A percentile compares a stretch with the other conserved stretches of the same genome.
These are phyloP conservation scores for Xylaria sp. DNA, from an alignment of 2,329 filamentous ascomycete genomes.

Conservation along the genomic window DNA sequence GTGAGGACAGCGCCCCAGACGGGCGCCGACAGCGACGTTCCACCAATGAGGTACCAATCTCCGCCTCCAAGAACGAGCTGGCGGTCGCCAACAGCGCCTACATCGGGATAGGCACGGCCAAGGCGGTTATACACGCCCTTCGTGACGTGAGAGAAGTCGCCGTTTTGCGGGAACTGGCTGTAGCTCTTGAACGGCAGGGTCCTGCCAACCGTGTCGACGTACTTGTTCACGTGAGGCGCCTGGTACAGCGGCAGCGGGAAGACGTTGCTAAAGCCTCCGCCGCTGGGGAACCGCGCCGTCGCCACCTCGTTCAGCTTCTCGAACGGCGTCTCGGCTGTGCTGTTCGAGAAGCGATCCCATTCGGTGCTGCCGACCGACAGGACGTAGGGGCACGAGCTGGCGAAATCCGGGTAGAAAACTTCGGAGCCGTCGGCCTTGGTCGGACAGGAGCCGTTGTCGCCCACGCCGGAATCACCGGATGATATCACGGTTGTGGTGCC, in stretches of 20 bases:
- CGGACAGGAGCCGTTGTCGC: constrained; percentile 44
- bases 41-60: constrained; percentile 47
- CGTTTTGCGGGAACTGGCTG: constrained; percentile 29
- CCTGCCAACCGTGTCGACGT: constrained; percentile 41
- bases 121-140: constrained; percentile 42
- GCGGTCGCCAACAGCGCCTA: constrained; percentile 50
- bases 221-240: constrained; percentile 44
- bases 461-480: constrained; percentile 29
- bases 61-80: constrained; percentile 37
- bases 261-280: constrained; percentile 52
- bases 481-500: constrained; percentile 30
- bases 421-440: constrained; percentile 25
- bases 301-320: constrained; percentile 34
- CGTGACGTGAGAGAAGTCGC: constrained; percentile 47
- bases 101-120: constrained; percentile 47
- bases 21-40: constrained; percentile 62
- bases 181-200: constrained; percentile 34
- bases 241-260: constrained; percentile 50
- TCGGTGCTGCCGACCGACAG: constrained; percentile 49
- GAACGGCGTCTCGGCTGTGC: constrained; percentile 22
- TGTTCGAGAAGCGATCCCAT: constrained; percentile 29
- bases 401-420: constrained; percentile 47
- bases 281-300: constrained; percentile 40
- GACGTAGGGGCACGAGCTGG: constrained; percentile 55
- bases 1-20: constrained; percentile 59